A percentile compares a stretch with the other conserved stretches of the same genome.
Conservation (phyloP, 2,329 filamentous ascomycete genomes). For the Helminthosporium solani region DNA sequence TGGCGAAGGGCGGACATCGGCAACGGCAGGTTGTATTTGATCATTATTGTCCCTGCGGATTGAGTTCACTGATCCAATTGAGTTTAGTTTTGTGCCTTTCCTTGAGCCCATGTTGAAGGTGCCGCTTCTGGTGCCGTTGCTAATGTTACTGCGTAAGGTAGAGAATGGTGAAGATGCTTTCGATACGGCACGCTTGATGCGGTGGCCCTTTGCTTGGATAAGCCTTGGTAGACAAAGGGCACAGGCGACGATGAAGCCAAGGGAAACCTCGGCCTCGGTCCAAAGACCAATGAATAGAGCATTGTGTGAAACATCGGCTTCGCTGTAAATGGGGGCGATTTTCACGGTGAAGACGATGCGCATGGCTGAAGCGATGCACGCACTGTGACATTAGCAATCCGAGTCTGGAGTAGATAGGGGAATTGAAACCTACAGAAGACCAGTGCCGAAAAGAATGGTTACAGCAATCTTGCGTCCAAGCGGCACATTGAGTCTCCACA, state of each 20-base stretch:
- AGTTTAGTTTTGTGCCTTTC: neutral
- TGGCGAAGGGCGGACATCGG: neutral
- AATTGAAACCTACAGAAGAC: constrained; percentile 23
- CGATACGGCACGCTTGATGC: constrained; percentile 19
- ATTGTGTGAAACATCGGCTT: constrained; percentile 30
- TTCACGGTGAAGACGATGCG: constrained; percentile 29
- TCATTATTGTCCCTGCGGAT: neutral
- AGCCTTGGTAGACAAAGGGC: constrained; percentile 25
- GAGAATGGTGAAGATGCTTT: constrained; percentile 17
- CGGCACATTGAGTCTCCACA: constrained; percentile 27
- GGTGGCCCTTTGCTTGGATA: constrained; percentile 24
- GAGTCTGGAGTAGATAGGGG: neutral
- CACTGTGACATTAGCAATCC: constrained; percentile 14
- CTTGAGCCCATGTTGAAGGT: constrained; percentile 1
- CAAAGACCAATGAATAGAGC: constrained; percentile 30
- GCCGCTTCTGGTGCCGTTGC: constrained; percentile 9
- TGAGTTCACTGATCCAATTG: neutral
- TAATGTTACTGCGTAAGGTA: constrained; percentile 7
- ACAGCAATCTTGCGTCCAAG: constrained; percentile 26
- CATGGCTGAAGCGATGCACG: constrained; percentile 28
- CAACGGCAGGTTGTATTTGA: neutral
- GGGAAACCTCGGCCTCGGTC: constrained; percentile 26
- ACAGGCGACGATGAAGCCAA: constrained; percentile 31
- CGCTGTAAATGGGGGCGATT: constrained; percentile 18
- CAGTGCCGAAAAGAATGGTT: constrained; percentile 26